A percentile compares a stretch with the other conserved stretches of the same genome.
Conservation (phyloP, 2,329 filamentous ascomycete species). For the Moelleriella libera region DNA sequence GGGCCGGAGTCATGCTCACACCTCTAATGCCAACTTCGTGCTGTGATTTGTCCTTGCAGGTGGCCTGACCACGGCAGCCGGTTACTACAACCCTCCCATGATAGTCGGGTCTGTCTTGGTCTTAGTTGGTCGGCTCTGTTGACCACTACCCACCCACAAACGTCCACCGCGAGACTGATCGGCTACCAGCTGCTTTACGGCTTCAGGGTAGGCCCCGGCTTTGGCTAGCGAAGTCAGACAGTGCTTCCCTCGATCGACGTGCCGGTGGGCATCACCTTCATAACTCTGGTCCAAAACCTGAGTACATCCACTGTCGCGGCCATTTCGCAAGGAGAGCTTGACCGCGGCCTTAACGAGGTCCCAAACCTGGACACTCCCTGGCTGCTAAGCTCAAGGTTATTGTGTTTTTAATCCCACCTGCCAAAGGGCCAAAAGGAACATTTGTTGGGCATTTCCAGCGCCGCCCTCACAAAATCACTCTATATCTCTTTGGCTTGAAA, state of each 20-base stretch:
- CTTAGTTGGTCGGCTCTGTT: constrained; percentile 41
- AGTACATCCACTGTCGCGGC: constrained; percentile 44
- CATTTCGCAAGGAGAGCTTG: constrained; percentile 18
- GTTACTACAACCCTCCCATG: constrained; percentile 47
- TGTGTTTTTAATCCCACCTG: not conserved
- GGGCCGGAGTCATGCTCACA: constrained; percentile 12
- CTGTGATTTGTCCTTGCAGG: constrained; percentile 34
- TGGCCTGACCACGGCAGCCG: constrained; percentile 32
- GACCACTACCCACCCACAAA: constrained; percentile 35
- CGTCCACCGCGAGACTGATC: constrained; percentile 39
- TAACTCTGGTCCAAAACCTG: constrained; percentile 43
- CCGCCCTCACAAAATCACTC: not conserved
- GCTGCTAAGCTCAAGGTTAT: not conserved
- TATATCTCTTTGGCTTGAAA: not conserved
- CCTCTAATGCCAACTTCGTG: constrained; percentile 42
- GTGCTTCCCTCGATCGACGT: constrained; percentile 37
- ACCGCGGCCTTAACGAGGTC: not conserved
- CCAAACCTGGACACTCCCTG: not conserved
- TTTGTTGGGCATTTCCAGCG: not conserved
- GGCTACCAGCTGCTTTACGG: constrained; percentile 44
- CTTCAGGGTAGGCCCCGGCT: constrained; percentile 41
- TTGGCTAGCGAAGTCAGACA: constrained; percentile 42
- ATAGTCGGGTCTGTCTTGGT: constrained; percentile 34
- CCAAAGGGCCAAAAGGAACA: not conserved
- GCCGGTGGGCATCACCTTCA: constrained; percentile 34